Evolutionary conservation across 495 filamentous ascomycete genomes (phyloP).

Genomic region (Talaromyces stipitatus): DNA sequence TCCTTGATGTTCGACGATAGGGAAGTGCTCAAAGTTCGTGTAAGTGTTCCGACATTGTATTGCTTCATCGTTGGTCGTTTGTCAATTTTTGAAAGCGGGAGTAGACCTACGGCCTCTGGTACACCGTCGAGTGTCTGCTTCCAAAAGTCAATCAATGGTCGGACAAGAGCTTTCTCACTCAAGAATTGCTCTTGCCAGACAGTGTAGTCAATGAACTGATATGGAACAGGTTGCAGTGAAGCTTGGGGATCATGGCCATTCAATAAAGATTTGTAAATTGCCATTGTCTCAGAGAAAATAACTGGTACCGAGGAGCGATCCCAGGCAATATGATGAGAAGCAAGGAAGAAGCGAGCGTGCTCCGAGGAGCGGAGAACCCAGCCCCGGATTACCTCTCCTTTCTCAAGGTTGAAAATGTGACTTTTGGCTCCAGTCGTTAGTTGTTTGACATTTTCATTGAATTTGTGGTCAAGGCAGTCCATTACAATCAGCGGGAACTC

Average conservation of each 20-base stretch:
- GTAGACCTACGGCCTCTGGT: conserved; percentile 7
- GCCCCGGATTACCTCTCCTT: conserved; percentile 15
- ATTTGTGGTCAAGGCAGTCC: not conserved
- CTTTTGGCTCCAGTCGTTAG: not conserved
- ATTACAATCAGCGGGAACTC: not conserved
- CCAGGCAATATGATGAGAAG: conserved; percentile 2
- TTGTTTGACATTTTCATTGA: not conserved
- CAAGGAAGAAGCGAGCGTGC: not conserved
- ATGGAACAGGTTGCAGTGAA: not conserved
- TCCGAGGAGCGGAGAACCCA: not conserved
- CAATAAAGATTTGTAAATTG: conserved; percentile 1
- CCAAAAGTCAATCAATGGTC: conserved; percentile 16
- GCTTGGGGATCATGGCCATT: not conserved
- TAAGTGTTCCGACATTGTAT: not conserved
- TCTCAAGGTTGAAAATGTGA: conserved; percentile 17
- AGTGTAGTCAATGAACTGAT: conserved; percentile 2
- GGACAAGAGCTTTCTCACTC: not conserved
- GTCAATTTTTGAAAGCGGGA: conserved; percentile 9
- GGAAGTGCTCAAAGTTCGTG: conserved; percentile 5
- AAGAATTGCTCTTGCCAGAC: not conserved
- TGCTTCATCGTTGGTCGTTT: conserved; percentile 1
- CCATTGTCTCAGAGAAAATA: not conserved
- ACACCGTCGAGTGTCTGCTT: conserved; percentile 13
- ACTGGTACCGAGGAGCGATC: not conserved
- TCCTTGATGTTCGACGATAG: conserved; percentile 15